Conservation (phyloP, 169 alveolate genomes). For the Plasmodium cynomolgi region DNA sequence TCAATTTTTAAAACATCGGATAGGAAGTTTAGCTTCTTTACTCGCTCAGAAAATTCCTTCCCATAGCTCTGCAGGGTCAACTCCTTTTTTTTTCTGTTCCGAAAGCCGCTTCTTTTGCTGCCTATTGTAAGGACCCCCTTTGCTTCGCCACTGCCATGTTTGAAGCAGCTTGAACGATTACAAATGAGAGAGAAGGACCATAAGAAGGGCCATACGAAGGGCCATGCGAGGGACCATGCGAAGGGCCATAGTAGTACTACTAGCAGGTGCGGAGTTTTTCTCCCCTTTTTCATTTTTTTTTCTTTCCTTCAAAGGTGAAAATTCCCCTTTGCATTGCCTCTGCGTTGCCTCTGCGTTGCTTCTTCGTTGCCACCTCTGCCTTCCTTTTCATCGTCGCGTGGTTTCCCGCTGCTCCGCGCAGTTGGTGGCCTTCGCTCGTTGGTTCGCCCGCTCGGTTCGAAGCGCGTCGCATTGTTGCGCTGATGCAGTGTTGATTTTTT, state of each 20-base stretch:
- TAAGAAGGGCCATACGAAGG: background rate
- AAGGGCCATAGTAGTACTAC: background rate
- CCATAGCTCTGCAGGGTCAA: slow-evolving; percentile 36
- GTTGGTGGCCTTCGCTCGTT: background rate
- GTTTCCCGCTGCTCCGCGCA: background rate
- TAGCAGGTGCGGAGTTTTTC: background rate
- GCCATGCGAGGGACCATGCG: background rate
- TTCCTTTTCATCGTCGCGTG: background rate
- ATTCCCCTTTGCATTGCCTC: background rate
- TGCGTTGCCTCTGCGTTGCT: background rate
- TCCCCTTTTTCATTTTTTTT: slow-evolving; percentile 30
- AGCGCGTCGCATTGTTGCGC: background rate
- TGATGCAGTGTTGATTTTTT: background rate
- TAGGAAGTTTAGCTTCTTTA: slow-evolving; percentile 41
- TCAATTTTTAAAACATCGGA: slow-evolving; percentile 46
- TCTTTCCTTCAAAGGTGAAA: background rate
- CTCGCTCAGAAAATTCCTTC: slow-evolving; percentile 66
- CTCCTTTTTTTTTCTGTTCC: slow-evolving; percentile 1
- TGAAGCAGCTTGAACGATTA: slow-evolving; percentile 13
- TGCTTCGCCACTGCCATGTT: background rate
- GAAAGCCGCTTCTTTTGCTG: background rate
- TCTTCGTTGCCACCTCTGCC: background rate
- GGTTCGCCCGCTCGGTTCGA: background rate
- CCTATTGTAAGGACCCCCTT: background rate
- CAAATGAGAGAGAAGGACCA: background rate